These are phyloP conservation scores for Thalassiosira sp. DNA, from an alignment of 352 stramenopile genomes.

Conservation along the genomic window DNA sequence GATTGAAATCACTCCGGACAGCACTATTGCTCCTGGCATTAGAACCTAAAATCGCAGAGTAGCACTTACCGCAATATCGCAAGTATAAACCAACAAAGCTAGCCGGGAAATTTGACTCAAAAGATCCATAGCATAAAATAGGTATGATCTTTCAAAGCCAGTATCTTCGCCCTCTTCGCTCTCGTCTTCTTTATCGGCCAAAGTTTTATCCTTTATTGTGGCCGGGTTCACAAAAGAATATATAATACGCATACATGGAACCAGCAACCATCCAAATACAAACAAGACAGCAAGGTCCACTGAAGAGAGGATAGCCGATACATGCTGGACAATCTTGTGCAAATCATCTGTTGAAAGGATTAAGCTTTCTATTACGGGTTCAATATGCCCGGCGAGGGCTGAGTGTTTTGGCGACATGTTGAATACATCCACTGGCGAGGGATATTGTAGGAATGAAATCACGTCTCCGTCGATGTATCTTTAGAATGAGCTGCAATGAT, in stretches of 20 bases:
- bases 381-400: constrained; percentile 22
- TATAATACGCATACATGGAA: constrained; percentile 11
- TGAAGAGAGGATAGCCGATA: background rate
- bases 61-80: constrained; percentile 18
- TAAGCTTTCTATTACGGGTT: background rate
- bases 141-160: constrained; percentile 19
- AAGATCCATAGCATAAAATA: constrained; percentile 15
- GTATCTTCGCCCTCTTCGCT: constrained; percentile 1
- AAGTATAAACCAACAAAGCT: constrained; percentile 23
- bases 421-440: no score
- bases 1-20: background rate
- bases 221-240: constrained; percentile 7
- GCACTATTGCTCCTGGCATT: no score
- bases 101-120: constrained; percentile 19
- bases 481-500: no score
- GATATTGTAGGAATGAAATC: no score
- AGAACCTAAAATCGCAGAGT: background rate
- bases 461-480: no score
- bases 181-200: no score
- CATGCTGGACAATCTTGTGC: background rate
- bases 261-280: constrained; percentile 16
- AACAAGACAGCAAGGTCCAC: constrained; percentile 15
- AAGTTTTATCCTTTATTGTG: background rate
- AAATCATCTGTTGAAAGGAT: constrained; percentile 17
- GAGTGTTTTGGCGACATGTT: constrained; percentile 8